Evolutionary conservation across 805 yeast genomes (phyloP), one percentile per base, ranked within the genome.

Genomic region (Schwanniomyces vanrijiae): DNA sequence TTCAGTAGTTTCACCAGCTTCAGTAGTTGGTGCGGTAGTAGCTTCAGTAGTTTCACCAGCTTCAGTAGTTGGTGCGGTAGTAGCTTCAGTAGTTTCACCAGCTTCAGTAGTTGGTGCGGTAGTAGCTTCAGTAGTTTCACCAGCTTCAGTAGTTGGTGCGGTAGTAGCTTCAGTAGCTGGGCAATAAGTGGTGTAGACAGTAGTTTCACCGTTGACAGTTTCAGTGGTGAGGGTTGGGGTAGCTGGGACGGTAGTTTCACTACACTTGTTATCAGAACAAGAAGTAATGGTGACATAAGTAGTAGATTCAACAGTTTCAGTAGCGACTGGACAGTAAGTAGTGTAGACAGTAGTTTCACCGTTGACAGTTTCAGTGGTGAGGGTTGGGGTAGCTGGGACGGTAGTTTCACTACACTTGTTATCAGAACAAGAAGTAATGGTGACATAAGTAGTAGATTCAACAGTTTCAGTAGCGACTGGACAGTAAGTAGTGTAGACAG

Each of bases 111-210:
- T n/a, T n/a, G n/a, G n/a, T n/a, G n/a, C 28, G 6, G 37, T 42
- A 41, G 61, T 53, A 28, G 50, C 10, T 20, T 24, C 50, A 42
- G 42, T 47, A 21, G 55, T 47, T 31, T 42, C 55, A 43, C 58
- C 51, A 34, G 54, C 47, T 21, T 43, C 51, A 43, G 68, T 58
- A 45, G 60, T 57, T n/a, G 54, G 44, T n/a, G 67, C 60, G 42
- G 65, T 65, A 44, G 59, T 49, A 11, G 59, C 57, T 11, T 59
- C 47, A 16, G 66, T 59, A 21, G 52, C 48, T 44, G 75, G 75
- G 49, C 73, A 67, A 56, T 58, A 60, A 34, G 75, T 69, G 51
- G 75, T 66, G 63, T 66, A 77, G 40, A 55, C 47, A 37, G 64
- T 60, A 40, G 55, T 53, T 43, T 52, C 55, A 45, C 63, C 60